phyloP scores from a whole-genome alignment of 169 alveolate species.

The Plasmodium blacklocki region DNA sequence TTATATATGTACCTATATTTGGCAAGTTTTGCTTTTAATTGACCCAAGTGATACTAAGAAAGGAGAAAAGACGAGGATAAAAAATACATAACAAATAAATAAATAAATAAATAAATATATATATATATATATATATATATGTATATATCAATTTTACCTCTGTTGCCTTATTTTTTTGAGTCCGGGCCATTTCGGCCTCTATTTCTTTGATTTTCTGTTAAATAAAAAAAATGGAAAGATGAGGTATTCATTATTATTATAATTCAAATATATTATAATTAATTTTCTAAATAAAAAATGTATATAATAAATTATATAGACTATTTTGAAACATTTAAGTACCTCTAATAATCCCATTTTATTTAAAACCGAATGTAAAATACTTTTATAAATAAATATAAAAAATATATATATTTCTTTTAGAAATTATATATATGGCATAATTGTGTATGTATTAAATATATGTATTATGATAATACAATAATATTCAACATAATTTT shows the following conservation, averaged over 20 bases:
- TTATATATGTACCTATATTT: conserved; percentile 92
- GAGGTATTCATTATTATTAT: too few species aligned
- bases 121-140: neutral
- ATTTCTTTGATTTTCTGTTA: conserved; percentile 88
- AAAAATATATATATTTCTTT: too few species aligned
- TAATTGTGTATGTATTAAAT: too few species aligned
- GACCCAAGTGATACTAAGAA: conserved; percentile 93
- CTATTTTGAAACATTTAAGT: too few species aligned
- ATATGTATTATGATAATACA: too few species aligned
- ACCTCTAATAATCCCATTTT: conserved; percentile 75
- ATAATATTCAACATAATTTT: too few species aligned
- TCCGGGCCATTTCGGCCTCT: conserved; percentile 98
- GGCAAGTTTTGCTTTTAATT: conserved; percentile 97
- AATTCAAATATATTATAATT: too few species aligned
- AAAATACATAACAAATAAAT: neutral
- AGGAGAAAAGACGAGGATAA: neutral
- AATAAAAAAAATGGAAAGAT: neutral
- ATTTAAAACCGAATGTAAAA: neutral
- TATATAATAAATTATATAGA: too few species aligned
- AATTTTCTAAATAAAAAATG: too few species aligned
- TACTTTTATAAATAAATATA: too few species aligned
- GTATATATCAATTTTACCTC: conserved; percentile 74
- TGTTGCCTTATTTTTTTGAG: conserved; percentile 98
- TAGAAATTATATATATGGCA: too few species aligned
- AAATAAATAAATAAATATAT: neutral